These are phyloP conservation scores for Scedosporium boydii DNA, from an alignment of 2,329 filamentous ascomycete species.

Conservation along the genomic window DNA sequence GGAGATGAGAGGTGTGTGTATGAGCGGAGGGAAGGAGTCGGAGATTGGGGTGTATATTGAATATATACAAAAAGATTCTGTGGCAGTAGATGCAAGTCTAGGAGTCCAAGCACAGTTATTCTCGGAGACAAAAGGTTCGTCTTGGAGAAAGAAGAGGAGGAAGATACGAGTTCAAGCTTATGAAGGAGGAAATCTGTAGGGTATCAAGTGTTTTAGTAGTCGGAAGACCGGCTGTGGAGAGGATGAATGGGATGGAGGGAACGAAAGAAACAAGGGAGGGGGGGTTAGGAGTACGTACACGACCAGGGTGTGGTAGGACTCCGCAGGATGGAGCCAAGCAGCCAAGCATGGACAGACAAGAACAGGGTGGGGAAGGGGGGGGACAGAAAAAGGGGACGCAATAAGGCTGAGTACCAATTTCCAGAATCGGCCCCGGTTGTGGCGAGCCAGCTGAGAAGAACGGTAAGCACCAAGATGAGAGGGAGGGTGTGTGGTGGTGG, in stretches of 20 bases:
- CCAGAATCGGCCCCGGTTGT: too few species aligned
- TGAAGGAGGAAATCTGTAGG: background rate
- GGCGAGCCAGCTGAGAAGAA: too few species aligned
- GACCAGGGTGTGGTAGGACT: background rate
- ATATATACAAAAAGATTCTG: background rate
- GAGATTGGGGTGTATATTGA: background rate
- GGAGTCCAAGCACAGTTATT: background rate
- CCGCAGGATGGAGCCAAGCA: background rate
- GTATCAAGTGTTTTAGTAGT: background rate
- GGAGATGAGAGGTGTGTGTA: too few species aligned
- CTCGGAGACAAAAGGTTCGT: background rate
- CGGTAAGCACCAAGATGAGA: too few species aligned
- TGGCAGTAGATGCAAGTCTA: background rate
- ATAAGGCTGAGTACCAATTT: too few species aligned
- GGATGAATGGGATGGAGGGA: background rate
- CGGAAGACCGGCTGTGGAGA: background rate
- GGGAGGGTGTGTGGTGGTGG: too few species aligned
- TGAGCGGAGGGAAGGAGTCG: too few species aligned
- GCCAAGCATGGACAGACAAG: background rate
- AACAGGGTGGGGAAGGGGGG: too few species aligned
- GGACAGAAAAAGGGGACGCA: background rate
- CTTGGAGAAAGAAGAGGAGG: background rate
- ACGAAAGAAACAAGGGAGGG: background rate
- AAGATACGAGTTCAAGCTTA: background rate
- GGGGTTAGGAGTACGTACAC: background rate